Evolutionary conservation across 805 yeast species (phyloP), one percentile per base, ranked within the genome.

Genomic region (Metschnikowia similis): DNA sequence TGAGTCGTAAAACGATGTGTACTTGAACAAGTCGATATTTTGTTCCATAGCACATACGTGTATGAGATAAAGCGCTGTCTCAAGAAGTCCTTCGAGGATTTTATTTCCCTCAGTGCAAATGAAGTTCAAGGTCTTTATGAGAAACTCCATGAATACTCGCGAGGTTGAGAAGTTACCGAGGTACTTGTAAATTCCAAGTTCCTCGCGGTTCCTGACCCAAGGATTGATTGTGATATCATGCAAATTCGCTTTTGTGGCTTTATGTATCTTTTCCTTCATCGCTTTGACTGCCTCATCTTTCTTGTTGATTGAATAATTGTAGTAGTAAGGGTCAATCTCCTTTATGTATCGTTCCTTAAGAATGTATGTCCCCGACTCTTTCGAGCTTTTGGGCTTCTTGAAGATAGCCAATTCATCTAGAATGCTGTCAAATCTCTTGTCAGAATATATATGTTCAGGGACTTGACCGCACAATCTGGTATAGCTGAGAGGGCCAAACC

Each of bases 241-340:
- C 17, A 69, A 53, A 1, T 74, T 68, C 3, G 71, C 61, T 1
- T 65, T 59, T 1, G 67, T 66, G 27, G 67, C 60, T 48, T 73
- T 69, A 8, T 79, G 74, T 37, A 77, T 64, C 28, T 77, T 63
- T 32, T 77, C 79, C 56, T 84, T 83, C 30, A 87, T 67, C 4
- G 82, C 67, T 41, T 76, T 77, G 49, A 87, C 85, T 6, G 96
- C 92, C 52, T 89, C 97, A 48, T 89, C 97, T 48, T 92, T 79
- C 47, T 82, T 83, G 57, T 89, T 89, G 0, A 92, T 70, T 0
- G 86, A 73, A 58, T 85, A 86, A 57, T 89, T 90, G 51, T 87
- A 75, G 62, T 85, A 92, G 60, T 81, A 91, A 0, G 97, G 96
- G 51, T 75, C 72, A 5, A 73, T 57, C 35, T 65, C 60, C 13